Percentiles rank a stretch among this genome's conserved stretches.
These are phyloP conservation scores for Nosema bombycis DNA, from an alignment of 371 early-diverging fungal genomes.

Conservation along the genomic window DNA sequence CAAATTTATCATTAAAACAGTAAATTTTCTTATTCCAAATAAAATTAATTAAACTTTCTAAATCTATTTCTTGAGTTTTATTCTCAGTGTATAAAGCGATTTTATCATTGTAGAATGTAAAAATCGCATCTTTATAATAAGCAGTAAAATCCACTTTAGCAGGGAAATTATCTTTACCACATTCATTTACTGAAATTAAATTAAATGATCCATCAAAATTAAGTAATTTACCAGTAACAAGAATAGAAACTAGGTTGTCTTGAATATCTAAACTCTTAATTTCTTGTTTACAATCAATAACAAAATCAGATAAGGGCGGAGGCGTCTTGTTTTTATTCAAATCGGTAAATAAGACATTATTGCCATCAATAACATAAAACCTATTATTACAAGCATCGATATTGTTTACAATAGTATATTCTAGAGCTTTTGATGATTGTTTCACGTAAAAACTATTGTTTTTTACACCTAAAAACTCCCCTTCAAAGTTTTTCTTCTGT, in stretches of 20 bases:
- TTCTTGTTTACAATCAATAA: neutral
- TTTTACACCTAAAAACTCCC: conserved; percentile 1
- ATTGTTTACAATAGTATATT: neutral
- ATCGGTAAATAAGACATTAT: conserved; percentile 8
- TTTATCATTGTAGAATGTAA: neutral
- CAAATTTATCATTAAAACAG: neutral
- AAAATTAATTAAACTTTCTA: neutral
- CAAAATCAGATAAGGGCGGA: conserved; percentile 1
- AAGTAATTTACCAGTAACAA: neutral
- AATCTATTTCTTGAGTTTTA: neutral
- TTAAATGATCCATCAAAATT: neutral
- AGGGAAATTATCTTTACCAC: neutral
- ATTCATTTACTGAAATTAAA: neutral
- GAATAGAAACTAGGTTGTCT: neutral
- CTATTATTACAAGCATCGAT: neutral
- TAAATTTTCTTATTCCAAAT: neutral
- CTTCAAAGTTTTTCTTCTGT: neutral
- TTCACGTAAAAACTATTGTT: conserved; percentile 9
- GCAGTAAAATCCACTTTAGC: neutral
- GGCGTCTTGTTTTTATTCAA: conserved; percentile 14
- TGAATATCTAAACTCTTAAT: neutral
- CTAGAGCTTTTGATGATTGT: neutral
- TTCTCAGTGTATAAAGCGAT: neutral
- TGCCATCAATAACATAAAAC: conserved; percentile 26
- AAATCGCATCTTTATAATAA: neutral